Percentiles rank a stretch among this genome's conserved stretches.
phyloP scores from a whole-genome alignment of 164 flowering plant genomes.

The Chimonanthus salicifolius region DNA sequence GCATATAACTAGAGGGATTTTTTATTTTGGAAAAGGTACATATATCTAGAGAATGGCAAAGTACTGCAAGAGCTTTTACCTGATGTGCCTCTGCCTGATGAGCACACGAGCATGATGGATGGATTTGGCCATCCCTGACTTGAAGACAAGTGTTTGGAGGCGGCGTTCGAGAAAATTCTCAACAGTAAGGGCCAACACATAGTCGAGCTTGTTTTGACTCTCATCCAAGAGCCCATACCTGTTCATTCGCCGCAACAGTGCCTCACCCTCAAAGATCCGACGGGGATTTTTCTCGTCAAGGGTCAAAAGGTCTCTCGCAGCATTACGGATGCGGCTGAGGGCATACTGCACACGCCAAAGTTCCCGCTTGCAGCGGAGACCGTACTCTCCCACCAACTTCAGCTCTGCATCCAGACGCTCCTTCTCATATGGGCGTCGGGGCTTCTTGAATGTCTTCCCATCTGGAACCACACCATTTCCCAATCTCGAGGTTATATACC shows the following conservation, averaged over 20 bases:
- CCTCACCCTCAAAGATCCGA: conserved; percentile 63
- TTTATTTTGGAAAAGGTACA: too few species aligned
- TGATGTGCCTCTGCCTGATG: conserved; percentile 58
- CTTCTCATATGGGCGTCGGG: conserved; percentile 63
- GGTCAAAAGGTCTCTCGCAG: conserved; percentile 56
- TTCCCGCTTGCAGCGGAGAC: conserved; percentile 61
- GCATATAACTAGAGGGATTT: too few species aligned
- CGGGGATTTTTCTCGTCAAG: conserved; percentile 60
- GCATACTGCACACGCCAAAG: conserved; percentile 68
- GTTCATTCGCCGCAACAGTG: conserved; percentile 60
- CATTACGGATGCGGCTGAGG: conserved; percentile 56
- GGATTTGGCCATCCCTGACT: conserved; percentile 65
- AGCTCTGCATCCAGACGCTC: conserved; percentile 63
- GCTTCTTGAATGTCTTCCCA: conserved; percentile 69
- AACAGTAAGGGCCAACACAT: conserved; percentile 61
- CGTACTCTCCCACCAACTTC: conserved; percentile 68
- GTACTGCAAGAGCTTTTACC: conserved; percentile 16
- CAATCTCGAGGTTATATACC: too few species aligned
- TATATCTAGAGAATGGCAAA: too few species aligned
- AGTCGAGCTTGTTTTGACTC: conserved; percentile 72
- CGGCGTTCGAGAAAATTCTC: conserved; percentile 72
- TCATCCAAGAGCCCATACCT: conserved; percentile 59
- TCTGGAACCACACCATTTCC: conserved; percentile 19
- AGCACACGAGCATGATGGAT: conserved; percentile 66
- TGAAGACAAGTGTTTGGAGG: conserved; percentile 60